These are phyloP conservation scores for Durotheca rogersii DNA, from an alignment of 495 filamentous ascomycete species.

Conservation along the genomic window DNA sequence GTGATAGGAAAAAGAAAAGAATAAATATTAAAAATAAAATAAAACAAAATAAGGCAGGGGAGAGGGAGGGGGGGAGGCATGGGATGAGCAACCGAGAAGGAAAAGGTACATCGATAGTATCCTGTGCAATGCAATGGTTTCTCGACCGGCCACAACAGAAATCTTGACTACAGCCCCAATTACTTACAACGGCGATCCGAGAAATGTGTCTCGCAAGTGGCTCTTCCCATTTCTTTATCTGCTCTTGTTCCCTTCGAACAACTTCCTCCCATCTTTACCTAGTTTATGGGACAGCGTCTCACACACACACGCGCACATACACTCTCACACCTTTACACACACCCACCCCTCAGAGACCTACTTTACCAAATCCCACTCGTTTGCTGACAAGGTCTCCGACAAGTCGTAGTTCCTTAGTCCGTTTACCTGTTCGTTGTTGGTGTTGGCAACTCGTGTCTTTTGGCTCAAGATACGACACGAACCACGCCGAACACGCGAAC, in stretches of 20 bases:
- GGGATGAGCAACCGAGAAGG: conserved; percentile 33
- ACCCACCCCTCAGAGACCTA: conserved; percentile 27
- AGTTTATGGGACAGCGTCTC: conserved; percentile 39
- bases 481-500: conserved; percentile 35
- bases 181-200: conserved; percentile 33
- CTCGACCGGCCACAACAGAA: conserved; percentile 32
- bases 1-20: conserved; percentile 7
- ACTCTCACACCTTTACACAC: conserved; percentile 28
- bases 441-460: conserved; percentile 27
- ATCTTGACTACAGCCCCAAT: conserved; percentile 33
- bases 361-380: conserved; percentile 19
- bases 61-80: conserved; percentile 29
- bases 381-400: conserved; percentile 35
- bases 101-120: conserved; percentile 39
- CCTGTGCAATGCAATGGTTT: conserved; percentile 37
- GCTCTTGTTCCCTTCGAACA: conserved; percentile 31
- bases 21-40: conserved; percentile 28
- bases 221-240: conserved; percentile 35
- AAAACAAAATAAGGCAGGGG: too few relatives aligned
- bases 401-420: conserved; percentile 27
- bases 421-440: conserved; percentile 29
- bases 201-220: conserved; percentile 32
- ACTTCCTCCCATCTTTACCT: conserved; percentile 32
- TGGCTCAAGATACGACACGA: conserved; percentile 33
- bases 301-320: conserved; percentile 21